phyloP scores from a whole-genome alignment of 2,329 filamentous ascomycete genomes.

The Penicillium hordei region DNA sequence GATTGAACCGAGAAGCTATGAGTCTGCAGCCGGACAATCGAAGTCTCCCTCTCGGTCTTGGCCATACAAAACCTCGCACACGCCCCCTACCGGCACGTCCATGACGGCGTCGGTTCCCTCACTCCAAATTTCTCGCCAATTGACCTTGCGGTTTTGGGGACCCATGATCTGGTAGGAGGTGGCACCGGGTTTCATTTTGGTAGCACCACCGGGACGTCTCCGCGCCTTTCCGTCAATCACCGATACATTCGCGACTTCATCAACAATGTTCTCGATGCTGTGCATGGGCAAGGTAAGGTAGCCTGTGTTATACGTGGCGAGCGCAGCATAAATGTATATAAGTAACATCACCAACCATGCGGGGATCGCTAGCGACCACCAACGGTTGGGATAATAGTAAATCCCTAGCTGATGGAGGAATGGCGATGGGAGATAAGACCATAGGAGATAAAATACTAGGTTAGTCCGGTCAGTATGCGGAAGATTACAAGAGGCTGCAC shows the following conservation, averaged over 20 bases:
- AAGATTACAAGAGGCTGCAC: background rate
- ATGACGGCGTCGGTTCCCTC: conserved; percentile 94
- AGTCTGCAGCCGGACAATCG: conserved; percentile 8
- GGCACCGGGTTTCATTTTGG: conserved; percentile 44
- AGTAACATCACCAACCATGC: conserved; percentile 85
- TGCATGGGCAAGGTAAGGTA: conserved; percentile 78
- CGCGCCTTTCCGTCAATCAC: conserved; percentile 72
- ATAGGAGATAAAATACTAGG: conserved; percentile 64
- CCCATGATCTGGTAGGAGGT: conserved; percentile 45
- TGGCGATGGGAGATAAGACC: conserved; percentile 88
- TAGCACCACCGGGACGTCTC: conserved; percentile 48
- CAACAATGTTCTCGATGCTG: conserved; percentile 85
- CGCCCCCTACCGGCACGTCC: conserved; percentile 92
- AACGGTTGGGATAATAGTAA: conserved; percentile 93
- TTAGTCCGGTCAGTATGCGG: conserved; percentile 4
- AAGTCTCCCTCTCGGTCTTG: conserved; percentile 48
- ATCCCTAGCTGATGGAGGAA: conserved; percentile 92
- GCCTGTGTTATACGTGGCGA: conserved; percentile 86
- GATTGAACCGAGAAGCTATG: conserved; percentile 6
- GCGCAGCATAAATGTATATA: conserved; percentile 89
- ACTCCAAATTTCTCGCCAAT: conserved; percentile 85
- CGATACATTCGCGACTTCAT: conserved; percentile 83
- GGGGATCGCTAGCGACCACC: conserved; percentile 94
- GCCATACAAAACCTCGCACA: conserved; percentile 92
- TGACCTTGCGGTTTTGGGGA: conserved; percentile 47